Conservation (phyloP, 768 basidiomycete genomes). For the Cytidiella melzeri region DNA sequence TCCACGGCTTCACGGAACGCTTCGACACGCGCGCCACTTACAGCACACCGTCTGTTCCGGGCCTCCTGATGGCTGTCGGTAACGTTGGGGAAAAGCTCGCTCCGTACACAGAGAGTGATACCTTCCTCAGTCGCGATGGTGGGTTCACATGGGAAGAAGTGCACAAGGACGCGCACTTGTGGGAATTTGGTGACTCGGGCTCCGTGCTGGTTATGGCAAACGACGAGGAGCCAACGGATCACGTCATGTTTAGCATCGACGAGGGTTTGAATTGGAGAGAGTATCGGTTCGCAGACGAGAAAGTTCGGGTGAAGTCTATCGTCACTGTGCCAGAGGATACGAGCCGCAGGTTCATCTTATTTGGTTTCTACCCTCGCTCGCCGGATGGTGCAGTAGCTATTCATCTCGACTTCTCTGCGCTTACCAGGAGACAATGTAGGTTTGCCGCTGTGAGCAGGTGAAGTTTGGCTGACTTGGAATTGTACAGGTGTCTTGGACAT, state of each 20-base stretch:
- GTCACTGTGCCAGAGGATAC: conserved; percentile 89
- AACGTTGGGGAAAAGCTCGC: conserved; percentile 85
- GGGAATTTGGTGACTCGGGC: conserved; percentile 98
- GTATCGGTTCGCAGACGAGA: conserved; percentile 74
- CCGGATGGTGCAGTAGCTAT: conserved; percentile 52
- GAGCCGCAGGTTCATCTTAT: conserved; percentile 82
- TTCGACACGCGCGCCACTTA: conserved; percentile 87
- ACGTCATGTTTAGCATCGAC: conserved; percentile 83
- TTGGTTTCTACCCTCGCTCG: conserved; percentile 54
- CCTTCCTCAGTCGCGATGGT: conserved; percentile 93
- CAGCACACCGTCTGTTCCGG: conserved; percentile 87
- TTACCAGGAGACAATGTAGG: conserved; percentile 76
- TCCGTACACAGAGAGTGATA: conserved; percentile 82
- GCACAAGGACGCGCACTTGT: conserved; percentile 95
- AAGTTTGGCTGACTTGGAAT: conserved; percentile 7
- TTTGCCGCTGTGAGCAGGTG: conserved; percentile 10
- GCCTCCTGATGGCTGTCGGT: conserved; percentile 93
- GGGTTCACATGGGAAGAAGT: conserved; percentile 99
- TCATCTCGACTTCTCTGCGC: conserved; percentile 82
- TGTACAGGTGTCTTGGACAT: conserved; percentile 57
- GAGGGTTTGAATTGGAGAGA: conserved; percentile 87
- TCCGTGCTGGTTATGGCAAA: conserved; percentile 91
- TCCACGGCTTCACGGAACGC: conserved; percentile 96
- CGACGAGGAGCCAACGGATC: conserved; percentile 90
- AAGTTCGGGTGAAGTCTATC: conserved; percentile 68